phyloP scores from a whole-genome alignment of 2,329 filamentous ascomycete genomes.

The Scopulariopsis brevicaulis region DNA sequence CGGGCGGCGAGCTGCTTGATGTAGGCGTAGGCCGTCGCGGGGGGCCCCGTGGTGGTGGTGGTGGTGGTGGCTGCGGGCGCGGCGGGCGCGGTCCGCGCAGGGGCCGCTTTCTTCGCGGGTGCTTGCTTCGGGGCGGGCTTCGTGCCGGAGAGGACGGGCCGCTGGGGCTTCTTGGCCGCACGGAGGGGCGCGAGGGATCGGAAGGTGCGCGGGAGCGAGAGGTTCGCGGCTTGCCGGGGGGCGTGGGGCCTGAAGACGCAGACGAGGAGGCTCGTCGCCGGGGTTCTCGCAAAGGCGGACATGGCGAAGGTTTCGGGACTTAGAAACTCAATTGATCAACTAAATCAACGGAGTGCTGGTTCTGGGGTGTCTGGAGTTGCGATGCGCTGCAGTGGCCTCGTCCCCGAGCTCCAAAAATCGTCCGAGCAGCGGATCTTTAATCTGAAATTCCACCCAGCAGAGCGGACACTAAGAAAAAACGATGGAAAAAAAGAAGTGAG shows the following conservation, averaged over 20 bases:
- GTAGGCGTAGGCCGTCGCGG: constrained; percentile 26
- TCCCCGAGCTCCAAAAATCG: background rate
- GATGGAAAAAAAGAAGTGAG: background rate
- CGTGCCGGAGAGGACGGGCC: background rate
- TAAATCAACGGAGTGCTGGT: background rate
- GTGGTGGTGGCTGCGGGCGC: constrained; percentile 5
- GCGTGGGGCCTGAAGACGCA: constrained; percentile 1
- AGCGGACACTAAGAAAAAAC: background rate
- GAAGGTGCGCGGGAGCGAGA: constrained; percentile 4
- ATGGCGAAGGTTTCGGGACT: background rate
- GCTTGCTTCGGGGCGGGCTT: background rate
- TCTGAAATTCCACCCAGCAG: background rate
- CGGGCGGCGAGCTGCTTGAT: constrained; percentile 44
- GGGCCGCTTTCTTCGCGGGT: background rate
- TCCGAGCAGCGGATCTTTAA: background rate
- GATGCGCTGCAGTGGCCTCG: background rate
- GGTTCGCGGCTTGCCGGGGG: constrained; percentile 4
- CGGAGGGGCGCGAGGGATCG: constrained; percentile 6
- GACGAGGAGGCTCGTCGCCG: constrained; percentile 3
- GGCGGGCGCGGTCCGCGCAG: constrained; percentile 3
- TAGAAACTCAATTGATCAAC: background rate
- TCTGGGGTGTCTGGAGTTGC: background rate
- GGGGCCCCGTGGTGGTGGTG: constrained; percentile 7
- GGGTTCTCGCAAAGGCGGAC: background rate
- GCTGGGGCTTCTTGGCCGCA: background rate